Evolutionary conservation across 192 early-diverging fungal genomes (phyloP).

Genomic region (Backusella morwellensis): DNA sequence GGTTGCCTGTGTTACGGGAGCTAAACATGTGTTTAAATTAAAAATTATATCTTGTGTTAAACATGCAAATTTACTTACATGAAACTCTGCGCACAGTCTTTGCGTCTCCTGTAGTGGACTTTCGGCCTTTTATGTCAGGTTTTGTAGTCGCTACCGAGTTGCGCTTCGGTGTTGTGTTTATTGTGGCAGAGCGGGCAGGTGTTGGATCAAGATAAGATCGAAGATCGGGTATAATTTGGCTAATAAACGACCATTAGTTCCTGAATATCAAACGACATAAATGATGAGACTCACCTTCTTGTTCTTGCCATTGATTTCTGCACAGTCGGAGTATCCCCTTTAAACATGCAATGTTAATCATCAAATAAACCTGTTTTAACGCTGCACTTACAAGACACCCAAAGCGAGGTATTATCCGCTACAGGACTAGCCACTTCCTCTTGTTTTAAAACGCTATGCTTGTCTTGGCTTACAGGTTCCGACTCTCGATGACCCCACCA

Average conservation of each 20-base stretch:
- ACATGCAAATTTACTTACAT: not conserved
- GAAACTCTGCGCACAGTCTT: not conserved
- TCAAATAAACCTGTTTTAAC: not conserved
- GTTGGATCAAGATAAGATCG: not conserved
- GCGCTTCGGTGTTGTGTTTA: not conserved
- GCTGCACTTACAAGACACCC: constrained; percentile 2
- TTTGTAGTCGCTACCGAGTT: not conserved
- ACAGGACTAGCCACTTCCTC: not conserved
- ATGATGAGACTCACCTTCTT: not conserved
- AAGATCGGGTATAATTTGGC: constrained; percentile 17
- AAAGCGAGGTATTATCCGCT: not conserved
- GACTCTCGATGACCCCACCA: constrained; percentile 32
- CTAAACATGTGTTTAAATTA: not conserved
- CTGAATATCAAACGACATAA: not conserved
- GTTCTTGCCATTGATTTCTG: not conserved
- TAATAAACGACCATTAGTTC: not conserved
- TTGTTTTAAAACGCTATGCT: not conserved
- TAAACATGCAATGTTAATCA: not conserved
- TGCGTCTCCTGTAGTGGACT: not conserved
- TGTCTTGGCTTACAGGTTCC: not conserved
- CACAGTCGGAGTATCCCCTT: not conserved
- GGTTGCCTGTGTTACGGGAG: not conserved
- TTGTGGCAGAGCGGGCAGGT: not conserved
- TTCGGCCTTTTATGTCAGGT: not conserved
- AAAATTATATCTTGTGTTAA: not conserved